Base-by-base conservation (phyloP, 75 land plant genomes). In the Pinus albicaulis region DNA sequence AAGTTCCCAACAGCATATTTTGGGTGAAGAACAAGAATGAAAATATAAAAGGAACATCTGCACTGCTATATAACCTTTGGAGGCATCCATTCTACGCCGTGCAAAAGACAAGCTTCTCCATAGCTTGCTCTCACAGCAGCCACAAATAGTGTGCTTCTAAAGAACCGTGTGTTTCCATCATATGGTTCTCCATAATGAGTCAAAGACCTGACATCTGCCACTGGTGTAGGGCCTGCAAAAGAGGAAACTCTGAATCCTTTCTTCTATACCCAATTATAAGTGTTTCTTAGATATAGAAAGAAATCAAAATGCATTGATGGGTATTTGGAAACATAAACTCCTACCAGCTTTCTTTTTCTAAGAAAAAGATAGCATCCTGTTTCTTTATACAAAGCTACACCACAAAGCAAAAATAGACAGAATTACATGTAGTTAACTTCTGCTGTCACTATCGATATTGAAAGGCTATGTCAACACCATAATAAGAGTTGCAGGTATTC, bases 151-250 rank as follows among this genome's bases (percentile, higher is more conserved):
- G 99, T 93, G 78, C 96, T 95, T 78, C 86, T 92, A 79, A 98
- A 98, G 79, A 83, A 98, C 12, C 98, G 93, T 55, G 99, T 95
- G 80, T 98, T 95, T 25, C 99, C 99, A 90, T 95, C 98, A 85
- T 98, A 98, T 36, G 99, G 99, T 80, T 98, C 99, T 24, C 99
- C 99, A 89, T 98, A 98, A 76, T 98, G 99, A 25, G 99, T 98
- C 84, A 98, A 86, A 4, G 99, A 98, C 62, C 76, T 90, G 72
- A 98, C 98, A 87, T 98, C 87, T 75, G 98, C 99, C 62, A 95
- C 71, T 36, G 96, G 94, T 7, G 78, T 55, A 52, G 86, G 72
- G 59, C 98, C 99, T 98, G 79, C 52, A 64, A 59, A 76, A 20
- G 19, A 44, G 28, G 74, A 68, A 68, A 36, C 25, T 12, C 52